These are phyloP conservation scores for Rhodotorula paludigena DNA, from an alignment of 768 basidiomycete species.

Conservation along the genomic window DNA sequence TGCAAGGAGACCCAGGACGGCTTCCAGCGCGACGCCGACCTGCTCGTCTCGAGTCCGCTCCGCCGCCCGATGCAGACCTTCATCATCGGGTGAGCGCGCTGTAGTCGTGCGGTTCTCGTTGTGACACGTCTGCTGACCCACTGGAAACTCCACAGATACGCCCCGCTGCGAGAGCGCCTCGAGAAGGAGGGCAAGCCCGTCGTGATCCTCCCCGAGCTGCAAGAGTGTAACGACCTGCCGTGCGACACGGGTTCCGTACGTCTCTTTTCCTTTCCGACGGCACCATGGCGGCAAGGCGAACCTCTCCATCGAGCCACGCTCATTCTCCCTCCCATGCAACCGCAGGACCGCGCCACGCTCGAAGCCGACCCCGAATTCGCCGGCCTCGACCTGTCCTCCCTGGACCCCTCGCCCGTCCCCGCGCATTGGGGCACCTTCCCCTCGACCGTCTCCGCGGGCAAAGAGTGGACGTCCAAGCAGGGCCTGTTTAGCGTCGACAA, in stretches of 20 bases:
- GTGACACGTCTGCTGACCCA: not conserved
- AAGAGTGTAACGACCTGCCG: constrained; percentile 43
- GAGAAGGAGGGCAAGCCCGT: constrained; percentile 41
- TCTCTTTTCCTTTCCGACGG: constrained; percentile 11
- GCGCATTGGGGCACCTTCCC: constrained; percentile 17
- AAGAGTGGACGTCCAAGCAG: constrained; percentile 45
- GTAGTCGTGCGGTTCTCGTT: not conserved
- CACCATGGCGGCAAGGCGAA: no score
- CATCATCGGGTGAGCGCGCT: constrained; percentile 8
- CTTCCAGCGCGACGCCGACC: constrained; percentile 43
- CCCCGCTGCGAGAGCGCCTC: constrained; percentile 37
- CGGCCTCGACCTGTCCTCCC: constrained; percentile 42
- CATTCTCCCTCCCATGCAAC: not conserved
- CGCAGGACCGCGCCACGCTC: constrained; percentile 19
- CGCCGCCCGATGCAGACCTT: constrained; percentile 45
- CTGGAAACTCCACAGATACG: constrained; percentile 38
- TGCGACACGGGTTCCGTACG: constrained; percentile 38
- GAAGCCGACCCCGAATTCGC: constrained; percentile 41
- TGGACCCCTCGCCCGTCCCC: not conserved
- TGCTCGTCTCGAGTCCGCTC: constrained; percentile 44
- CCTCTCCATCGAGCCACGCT: constrained; percentile 3
- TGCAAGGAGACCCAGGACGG: constrained; percentile 42
- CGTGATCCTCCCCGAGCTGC: constrained; percentile 44
- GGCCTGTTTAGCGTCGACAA: constrained; percentile 39
- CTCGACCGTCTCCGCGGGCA: no score